Percentiles rank a stretch among this genome's conserved stretches.
These are phyloP conservation scores for Pseudopyricularia javanii DNA, from an alignment of 2,329 filamentous ascomycete genomes.

Conservation along the genomic window DNA sequence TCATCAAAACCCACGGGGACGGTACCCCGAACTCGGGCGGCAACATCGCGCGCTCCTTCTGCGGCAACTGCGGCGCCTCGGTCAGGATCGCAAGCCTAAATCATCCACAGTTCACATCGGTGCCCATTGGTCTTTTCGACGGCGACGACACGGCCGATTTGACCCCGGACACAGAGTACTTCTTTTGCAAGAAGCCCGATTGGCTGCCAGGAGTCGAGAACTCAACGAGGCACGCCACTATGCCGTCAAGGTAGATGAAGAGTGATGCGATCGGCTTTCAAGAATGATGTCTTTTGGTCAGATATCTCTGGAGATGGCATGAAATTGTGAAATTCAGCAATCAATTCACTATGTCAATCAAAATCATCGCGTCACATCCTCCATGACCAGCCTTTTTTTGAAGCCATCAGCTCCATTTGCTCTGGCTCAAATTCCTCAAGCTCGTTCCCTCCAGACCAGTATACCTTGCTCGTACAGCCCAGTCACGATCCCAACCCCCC, in stretches of 20 bases:
- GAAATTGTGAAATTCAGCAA: too few species aligned
- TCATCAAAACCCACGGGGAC: slow-evolving; percentile 9
- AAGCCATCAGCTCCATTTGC: neutral
- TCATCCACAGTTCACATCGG: neutral
- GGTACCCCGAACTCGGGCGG: slow-evolving; percentile 8
- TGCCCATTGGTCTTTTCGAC: neutral
- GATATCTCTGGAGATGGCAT: too few species aligned
- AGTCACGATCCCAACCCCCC: neutral
- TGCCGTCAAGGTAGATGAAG: neutral
- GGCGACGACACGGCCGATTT: neutral
- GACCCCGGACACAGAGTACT: neutral
- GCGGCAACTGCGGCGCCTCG: slow-evolving; percentile 9
- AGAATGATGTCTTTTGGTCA: neutral
- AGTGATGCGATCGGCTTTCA: too few species aligned
- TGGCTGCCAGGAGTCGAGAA: neutral
- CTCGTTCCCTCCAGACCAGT: neutral
- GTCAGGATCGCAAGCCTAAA: neutral
- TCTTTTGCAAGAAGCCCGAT: neutral
- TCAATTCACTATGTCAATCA: too few species aligned
- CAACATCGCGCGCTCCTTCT: slow-evolving; percentile 10
- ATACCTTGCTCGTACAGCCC: neutral
- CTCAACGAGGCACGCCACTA: neutral
- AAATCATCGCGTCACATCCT: too few species aligned
- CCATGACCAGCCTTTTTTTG: neutral
- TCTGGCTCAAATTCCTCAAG: neutral